Percentiles rank a stretch among this genome's conserved stretches.
Evolutionary conservation across 129 eudicot species (phyloP).

Genomic region (Gnaphalium uliginosum): DNA sequence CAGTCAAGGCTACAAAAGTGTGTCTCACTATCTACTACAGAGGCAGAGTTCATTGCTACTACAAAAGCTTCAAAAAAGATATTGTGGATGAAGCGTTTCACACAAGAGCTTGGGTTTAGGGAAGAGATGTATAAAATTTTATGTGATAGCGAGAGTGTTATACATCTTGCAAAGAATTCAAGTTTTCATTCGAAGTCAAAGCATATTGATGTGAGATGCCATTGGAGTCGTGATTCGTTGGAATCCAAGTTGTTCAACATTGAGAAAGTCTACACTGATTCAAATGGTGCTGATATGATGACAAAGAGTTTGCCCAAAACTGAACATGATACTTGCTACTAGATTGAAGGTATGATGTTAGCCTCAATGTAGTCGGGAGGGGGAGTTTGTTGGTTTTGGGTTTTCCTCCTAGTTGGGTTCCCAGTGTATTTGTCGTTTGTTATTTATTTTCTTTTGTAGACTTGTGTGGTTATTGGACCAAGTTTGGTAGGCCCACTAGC

Average conservation of each 20-base stretch:
- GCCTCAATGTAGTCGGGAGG: no score
- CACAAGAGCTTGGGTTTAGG: no score
- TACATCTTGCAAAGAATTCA: not conserved
- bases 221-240: no score
- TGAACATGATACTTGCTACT: no score
- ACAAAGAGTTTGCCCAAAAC: no score
- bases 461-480: not conserved
- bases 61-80: not conserved
- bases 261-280: no score
- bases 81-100: not conserved
- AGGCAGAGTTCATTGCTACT: not conserved
- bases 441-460: no score
- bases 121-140: not conserved
- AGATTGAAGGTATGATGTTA: no score
- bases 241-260: no score
- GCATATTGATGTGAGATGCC: no score
- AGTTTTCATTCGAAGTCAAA: not conserved
- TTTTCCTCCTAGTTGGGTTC: not conserved
- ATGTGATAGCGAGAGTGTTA: not conserved
- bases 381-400: not conserved
- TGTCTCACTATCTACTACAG: not conserved
- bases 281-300: no score
- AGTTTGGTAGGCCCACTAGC: not conserved
- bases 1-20: constrained; percentile 13
- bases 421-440: not conserved